Evolutionary conservation across 805 yeast species (phyloP), one percentile per base, ranked within the genome.

Genomic region (Brettanomyces custersianus): DNA sequence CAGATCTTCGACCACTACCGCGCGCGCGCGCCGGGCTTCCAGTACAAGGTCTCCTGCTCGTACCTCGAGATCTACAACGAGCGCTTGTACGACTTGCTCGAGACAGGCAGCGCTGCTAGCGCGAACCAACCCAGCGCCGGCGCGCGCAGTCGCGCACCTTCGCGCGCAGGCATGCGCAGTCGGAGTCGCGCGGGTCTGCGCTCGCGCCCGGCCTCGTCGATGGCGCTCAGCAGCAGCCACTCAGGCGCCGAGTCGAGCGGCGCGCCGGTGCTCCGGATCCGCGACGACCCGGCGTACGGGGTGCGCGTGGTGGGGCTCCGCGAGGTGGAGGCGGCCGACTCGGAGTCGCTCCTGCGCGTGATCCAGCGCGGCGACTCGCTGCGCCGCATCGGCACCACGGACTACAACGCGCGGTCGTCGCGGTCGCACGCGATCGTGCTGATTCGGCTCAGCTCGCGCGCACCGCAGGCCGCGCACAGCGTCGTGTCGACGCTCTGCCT

Each of bases 351-450:
- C 18, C 57, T 82, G 35, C 60, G 59, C 6, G 62, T 74, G 36
- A 77, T 90, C 5, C 61, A 68, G 18, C 59, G 58, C 22, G 97
- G 97, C 29, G 94, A 90, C 55, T 57, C 64, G 21, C 70, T 75
- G 37, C 66, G 97, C 31, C 74, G 78, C 45, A 86, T 95, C 0
- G 81, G 92, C 21, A 84, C 87, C 29, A 90, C 97, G 2, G 95
- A 90, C 55, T 88, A 72, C 62, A 90, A 90, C 54, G 66, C 85
- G 2, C 68, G 94, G 42, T 80, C 94, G 8, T 85, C 96, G 0
- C 70, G 98, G 44, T 84, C 95, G 2, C 98, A 90, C 55, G 94
- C 96, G 0, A 79, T 90, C 17, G 74, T 90, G 6, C 77, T 83
- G 53, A 67, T 92, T 16, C 65, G 76, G 39, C 52, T 90, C 13